Evolutionary conservation across 768 basidiomycete species (phyloP).

Genomic region (Mycena latifolia): DNA sequence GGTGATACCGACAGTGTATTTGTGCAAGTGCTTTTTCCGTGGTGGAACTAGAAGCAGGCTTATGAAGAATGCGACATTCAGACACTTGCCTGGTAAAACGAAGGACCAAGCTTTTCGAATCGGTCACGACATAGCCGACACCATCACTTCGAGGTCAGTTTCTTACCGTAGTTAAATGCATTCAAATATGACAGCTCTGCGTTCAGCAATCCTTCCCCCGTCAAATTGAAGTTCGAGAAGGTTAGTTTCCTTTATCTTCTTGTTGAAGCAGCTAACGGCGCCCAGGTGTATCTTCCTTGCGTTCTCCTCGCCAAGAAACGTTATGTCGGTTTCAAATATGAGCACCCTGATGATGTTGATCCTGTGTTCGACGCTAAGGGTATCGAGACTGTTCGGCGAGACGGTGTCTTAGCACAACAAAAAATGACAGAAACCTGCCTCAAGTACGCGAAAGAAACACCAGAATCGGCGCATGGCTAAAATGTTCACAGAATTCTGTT

Average conservation of each 20-base stretch:
- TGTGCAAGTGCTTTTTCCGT: slow-evolving; percentile 57
- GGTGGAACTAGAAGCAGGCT: not conserved
- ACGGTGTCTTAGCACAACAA: slow-evolving; percentile 90
- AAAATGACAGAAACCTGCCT: slow-evolving; percentile 94
- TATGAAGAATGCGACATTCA: slow-evolving; percentile 34
- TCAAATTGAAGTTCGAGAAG: slow-evolving; percentile 99
- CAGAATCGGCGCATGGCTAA: slow-evolving; percentile 9
- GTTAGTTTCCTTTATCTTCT: slow-evolving; percentile 50
- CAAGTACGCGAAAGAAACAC: slow-evolving; percentile 67
- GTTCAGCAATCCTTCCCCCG: slow-evolving; percentile 81
- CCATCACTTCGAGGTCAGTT: slow-evolving; percentile 65
- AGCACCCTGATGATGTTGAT: slow-evolving; percentile 80
- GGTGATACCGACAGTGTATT: slow-evolving; percentile 99
- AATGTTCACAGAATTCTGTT: slow-evolving; percentile 80
- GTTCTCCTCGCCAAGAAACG: slow-evolving; percentile 98
- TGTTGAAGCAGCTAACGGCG: not conserved
- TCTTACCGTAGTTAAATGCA: no score
- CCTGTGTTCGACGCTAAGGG: slow-evolving; percentile 96
- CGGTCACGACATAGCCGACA: slow-evolving; percentile 92
- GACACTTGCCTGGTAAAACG: slow-evolving; percentile 87
- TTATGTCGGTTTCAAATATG: slow-evolving; percentile 98
- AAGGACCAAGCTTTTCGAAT: slow-evolving; percentile 95
- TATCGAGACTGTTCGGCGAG: slow-evolving; percentile 95
- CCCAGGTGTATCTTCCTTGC: slow-evolving; percentile 95
- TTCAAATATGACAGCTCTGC: not conserved